A percentile compares a stretch with the other conserved stretches of the same genome.
Conservation (phyloP, 1,284 basidiomycete genomes). For the Golubevia sp. region DNA sequence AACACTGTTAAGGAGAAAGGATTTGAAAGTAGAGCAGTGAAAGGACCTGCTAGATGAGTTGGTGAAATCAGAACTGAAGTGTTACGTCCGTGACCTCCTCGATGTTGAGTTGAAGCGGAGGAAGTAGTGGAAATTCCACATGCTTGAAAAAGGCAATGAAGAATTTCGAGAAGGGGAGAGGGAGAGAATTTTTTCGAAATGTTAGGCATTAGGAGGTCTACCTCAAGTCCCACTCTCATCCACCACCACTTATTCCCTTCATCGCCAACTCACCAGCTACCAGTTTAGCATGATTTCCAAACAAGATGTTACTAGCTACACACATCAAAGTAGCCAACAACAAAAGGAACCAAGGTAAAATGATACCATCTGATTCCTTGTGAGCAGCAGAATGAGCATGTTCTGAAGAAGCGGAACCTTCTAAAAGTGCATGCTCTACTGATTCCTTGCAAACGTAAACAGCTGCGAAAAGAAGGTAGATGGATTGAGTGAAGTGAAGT, state of each 20-base stretch:
- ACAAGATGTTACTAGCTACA: slow-evolving; percentile 37
- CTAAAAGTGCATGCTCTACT: slow-evolving; percentile 64
- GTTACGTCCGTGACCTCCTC: background rate
- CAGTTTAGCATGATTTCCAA: slow-evolving; percentile 48
- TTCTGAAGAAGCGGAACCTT: slow-evolving; percentile 5
- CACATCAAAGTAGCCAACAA: slow-evolving; percentile 26
- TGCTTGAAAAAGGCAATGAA: slow-evolving; percentile 13
- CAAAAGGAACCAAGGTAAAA: slow-evolving; percentile 34
- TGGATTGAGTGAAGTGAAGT: slow-evolving; percentile 80
- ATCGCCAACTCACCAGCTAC: slow-evolving; percentile 20
- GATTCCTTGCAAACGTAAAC: slow-evolving; percentile 94
- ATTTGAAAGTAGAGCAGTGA: slow-evolving; percentile 40
- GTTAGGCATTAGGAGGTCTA: too few relatives aligned
- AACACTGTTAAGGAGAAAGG: slow-evolving; percentile 54
- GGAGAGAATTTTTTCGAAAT: too few relatives aligned
- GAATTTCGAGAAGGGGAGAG: too few relatives aligned
- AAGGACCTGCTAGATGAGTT: slow-evolving; percentile 20
- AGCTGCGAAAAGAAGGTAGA: slow-evolving; percentile 86
- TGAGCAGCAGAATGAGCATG: slow-evolving; percentile 5
- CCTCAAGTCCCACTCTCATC: too few relatives aligned
- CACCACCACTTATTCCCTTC: too few relatives aligned
- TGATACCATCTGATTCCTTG: slow-evolving; percentile 27
- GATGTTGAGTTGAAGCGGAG: slow-evolving; percentile 11
- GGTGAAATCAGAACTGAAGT: slow-evolving; percentile 14
- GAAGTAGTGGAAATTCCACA: slow-evolving; percentile 52